Base-by-base conservation (phyloP, 2,329 filamentous ascomycete genomes). In the Xenoacremonium recifei region DNA sequence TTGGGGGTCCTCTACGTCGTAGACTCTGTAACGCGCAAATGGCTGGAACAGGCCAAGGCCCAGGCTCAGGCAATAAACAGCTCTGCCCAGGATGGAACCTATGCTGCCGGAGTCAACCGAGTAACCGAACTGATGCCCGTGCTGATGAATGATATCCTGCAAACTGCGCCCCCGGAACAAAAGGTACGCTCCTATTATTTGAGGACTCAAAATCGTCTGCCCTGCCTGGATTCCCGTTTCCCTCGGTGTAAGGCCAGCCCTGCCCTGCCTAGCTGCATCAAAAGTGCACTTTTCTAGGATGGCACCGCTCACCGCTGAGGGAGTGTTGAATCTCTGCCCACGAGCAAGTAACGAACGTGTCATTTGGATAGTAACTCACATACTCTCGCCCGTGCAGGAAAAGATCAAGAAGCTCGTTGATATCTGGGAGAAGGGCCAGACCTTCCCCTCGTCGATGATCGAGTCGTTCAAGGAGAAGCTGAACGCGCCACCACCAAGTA, bases 11-110 rank as follows among this genome's bases (percentile, higher is more conserved):
- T 99, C 73, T 99, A 99, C 84, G 91, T 97, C 73, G 89, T 99
- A 91, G 93, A 99, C 79, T 96, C 92, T 76, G 91, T 99, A 80
- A 92, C 91, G 68, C 89, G 93, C 71, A 92, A 95, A 75, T 99
- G 93, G 92, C 84, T 96, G 75, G 92, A 97, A 68, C 87, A 90
- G 71, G 92, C 93, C 62, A 93, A 91, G 71, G 80, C 84, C 62
- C 80, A 87, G 55, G 88, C 87, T 60, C 91, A 97, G 65, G 71
- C 85, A 62, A 81, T 90, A 68, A 87, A 87, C 71, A 84, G 80
- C 67, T 78, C 82, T 68, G 89, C 91, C 54, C 82, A 85, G 54
- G 89, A 95, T 71, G 93, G 93, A 64, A 96, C 91, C 41, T 96
- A 85, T 77, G 89, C 90, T 64, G 91, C 91, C 58, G 93, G 92